These are phyloP conservation scores for Cercospora zeae-maydis DNA, from an alignment of 2,329 filamentous ascomycete species.

Conservation along the genomic window DNA sequence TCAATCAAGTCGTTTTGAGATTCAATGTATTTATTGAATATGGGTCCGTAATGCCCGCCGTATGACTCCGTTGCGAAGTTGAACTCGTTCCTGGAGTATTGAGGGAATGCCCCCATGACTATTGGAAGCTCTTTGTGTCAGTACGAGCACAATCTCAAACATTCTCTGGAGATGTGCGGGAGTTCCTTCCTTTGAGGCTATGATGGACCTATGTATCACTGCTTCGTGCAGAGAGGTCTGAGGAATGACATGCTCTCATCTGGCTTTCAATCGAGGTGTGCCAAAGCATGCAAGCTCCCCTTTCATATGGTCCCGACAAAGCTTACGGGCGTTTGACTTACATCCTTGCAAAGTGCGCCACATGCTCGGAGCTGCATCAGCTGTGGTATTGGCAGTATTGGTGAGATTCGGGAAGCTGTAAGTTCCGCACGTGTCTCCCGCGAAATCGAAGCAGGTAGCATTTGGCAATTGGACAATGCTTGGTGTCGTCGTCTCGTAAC, in stretches of 20 bases:
- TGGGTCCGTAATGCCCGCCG: conserved; percentile 33
- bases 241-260: neutral
- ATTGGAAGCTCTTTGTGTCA: conserved; percentile 51
- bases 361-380: conserved; percentile 55
- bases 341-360: conserved; percentile 41
- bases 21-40: conserved; percentile 34
- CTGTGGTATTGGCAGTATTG: conserved; percentile 52
- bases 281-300: no score
- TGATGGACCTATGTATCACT: neutral
- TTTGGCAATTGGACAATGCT: conserved; percentile 39
- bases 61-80: conserved; percentile 35
- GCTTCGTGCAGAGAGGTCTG: neutral
- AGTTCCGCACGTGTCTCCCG: conserved; percentile 48
- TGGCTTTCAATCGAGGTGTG: no score
- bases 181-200: neutral
- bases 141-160: neutral
- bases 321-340: neutral
- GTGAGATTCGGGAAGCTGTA: conserved; percentile 52
- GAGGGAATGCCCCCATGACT: conserved; percentile 59
- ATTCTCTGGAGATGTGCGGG: neutral
- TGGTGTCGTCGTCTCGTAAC: conserved; percentile 34
- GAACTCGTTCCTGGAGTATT: conserved; percentile 30
- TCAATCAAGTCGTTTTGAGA: conserved; percentile 37
- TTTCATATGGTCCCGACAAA: no score
- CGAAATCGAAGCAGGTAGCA: conserved; percentile 24